Percentiles rank a stretch among this genome's conserved stretches.
Conservation (phyloP, 441 rosid genomes). For the Erysimum cheiri region DNA sequence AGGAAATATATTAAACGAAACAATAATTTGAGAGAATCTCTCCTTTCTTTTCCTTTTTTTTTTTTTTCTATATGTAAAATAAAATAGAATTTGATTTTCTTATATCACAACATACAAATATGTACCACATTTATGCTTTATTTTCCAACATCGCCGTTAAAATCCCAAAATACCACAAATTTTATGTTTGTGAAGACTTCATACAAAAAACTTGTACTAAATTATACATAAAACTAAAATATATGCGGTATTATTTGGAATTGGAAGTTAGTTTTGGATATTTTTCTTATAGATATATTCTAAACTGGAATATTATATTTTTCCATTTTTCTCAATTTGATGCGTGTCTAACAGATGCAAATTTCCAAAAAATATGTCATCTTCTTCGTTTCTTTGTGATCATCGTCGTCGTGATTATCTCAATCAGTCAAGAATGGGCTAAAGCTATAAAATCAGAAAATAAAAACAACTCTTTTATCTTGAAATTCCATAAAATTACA, state of each 20-base stretch:
- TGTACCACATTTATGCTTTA: neutral
- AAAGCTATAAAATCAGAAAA: neutral
- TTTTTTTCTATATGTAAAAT: neutral
- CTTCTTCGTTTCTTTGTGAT: constrained; percentile 33
- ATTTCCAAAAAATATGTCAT: constrained; percentile 26
- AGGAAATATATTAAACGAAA: neutral
- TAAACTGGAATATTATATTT: neutral
- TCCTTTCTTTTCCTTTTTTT: neutral
- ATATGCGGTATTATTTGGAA: neutral
- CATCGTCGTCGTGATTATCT: constrained; percentile 29
- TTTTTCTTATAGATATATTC: neutral
- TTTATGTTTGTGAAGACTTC: neutral
- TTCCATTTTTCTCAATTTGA: neutral
- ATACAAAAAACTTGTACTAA: too few relatives aligned
- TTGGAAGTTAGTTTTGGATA: neutral
- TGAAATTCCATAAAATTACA: constrained; percentile 19
- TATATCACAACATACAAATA: neutral
- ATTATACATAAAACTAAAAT: neutral
- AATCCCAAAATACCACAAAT: neutral
- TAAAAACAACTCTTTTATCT: neutral
- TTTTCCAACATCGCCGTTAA: neutral
- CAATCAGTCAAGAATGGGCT: constrained; percentile 10
- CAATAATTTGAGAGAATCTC: constrained; percentile 15
- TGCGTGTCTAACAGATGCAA: constrained; percentile 31
- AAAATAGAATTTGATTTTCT: neutral